Evolutionary conservation across 2,329 filamentous ascomycete species (phyloP).

Genomic region (Arthrinium puccinioides): DNA sequence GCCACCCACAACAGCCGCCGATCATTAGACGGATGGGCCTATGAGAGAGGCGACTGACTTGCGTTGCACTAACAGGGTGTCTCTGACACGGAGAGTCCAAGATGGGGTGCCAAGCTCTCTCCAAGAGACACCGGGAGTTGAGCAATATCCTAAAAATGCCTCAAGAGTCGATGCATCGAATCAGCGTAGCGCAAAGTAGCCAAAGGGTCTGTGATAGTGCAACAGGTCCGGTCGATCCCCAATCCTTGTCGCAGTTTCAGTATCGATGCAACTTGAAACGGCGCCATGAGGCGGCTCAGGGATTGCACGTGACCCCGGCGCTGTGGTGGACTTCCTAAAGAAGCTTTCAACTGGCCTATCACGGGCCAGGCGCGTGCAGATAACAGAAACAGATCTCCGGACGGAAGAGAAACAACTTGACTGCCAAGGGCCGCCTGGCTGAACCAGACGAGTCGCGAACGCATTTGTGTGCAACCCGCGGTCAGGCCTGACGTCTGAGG

Average conservation of each 20-base stretch:
- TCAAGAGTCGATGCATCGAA: constrained; percentile 12
- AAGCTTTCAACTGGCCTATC: too few species aligned
- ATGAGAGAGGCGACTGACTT: constrained; percentile 7
- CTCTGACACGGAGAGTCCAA: constrained; percentile 14
- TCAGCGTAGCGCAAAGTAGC: constrained; percentile 3
- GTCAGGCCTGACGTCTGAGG: too few species aligned
- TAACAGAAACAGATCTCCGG: constrained; percentile 3
- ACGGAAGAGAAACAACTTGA: constrained; percentile 1
- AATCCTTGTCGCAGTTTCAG: constrained; percentile 15
- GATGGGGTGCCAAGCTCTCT: constrained; percentile 11
- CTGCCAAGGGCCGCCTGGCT: not conserved
- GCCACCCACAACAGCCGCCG: not conserved
- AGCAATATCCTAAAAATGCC: constrained; percentile 16
- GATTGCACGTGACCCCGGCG: constrained; percentile 12
- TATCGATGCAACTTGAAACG: constrained; percentile 16
- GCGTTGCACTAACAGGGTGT: constrained; percentile 3
- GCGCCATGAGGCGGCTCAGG: constrained; percentile 9
- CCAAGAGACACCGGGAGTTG: constrained; percentile 5
- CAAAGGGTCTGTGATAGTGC: constrained; percentile 5
- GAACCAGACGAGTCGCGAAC: not conserved
- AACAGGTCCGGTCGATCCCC: constrained; percentile 4
- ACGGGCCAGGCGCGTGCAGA: too few species aligned
- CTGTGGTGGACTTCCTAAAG: too few species aligned
- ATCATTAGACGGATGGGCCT: constrained; percentile 15
- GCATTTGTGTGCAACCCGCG: too few species aligned